Conservation (phyloP, 148 eudicot species). For the Fagopyrum homotropicum region DNA sequence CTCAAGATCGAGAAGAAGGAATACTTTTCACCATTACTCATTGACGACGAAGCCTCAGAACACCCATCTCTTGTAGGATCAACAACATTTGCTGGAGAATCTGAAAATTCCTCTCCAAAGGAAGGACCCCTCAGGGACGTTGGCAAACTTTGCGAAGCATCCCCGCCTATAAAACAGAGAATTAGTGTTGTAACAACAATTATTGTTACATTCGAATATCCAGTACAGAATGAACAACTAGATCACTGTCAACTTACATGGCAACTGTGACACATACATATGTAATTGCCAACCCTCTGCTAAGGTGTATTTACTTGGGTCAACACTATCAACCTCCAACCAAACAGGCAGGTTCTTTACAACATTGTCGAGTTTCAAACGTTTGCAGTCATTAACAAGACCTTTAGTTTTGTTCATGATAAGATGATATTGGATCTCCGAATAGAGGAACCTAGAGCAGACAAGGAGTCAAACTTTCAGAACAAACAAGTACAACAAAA, state of each 20-base stretch:
- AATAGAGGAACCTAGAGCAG: slow-evolving; percentile 60
- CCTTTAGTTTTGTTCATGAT: background rate
- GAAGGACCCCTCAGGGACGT: slow-evolving; percentile 32
- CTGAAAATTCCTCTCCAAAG: slow-evolving; percentile 29
- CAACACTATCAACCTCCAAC: slow-evolving; percentile 34
- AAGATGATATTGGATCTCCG: slow-evolving; percentile 37
- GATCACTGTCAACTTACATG: slow-evolving; percentile 44
- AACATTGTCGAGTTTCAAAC: slow-evolving; percentile 17
- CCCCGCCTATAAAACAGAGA: slow-evolving; percentile 46
- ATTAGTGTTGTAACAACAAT: background rate
- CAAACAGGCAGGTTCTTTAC: slow-evolving; percentile 28
- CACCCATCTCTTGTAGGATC: slow-evolving; percentile 15
- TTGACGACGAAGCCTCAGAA: slow-evolving; percentile 18
- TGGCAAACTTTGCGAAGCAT: slow-evolving; percentile 57
- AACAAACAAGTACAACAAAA: background rate
- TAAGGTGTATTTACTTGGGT: slow-evolving; percentile 41
- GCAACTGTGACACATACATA: slow-evolving; percentile 87
- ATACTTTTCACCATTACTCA: slow-evolving; percentile 36
- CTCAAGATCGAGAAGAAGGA: slow-evolving; percentile 15
- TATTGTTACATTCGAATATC: background rate
- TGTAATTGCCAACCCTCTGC: slow-evolving; percentile 74
- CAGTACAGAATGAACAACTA: background rate
- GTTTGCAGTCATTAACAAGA: slow-evolving; percentile 14
- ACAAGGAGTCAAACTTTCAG: background rate
- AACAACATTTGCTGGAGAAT: slow-evolving; percentile 15